Base-by-base conservation (phyloP, 2,329 filamentous ascomycete species). In the Epichloe bromicola region DNA sequence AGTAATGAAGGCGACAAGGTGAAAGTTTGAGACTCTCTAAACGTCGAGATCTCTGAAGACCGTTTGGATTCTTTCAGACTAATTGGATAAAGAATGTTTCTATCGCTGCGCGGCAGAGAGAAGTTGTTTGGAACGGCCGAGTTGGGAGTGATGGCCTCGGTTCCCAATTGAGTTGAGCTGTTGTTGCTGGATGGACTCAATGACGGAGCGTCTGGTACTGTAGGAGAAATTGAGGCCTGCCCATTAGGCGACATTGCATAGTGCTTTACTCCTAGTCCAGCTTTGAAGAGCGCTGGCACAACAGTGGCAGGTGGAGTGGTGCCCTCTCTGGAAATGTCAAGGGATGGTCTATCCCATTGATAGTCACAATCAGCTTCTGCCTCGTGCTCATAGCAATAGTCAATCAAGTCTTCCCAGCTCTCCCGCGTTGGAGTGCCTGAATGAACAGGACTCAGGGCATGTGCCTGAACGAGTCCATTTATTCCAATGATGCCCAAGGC, bases 301-400 rank as follows among this genome's bases (percentile, higher is more conserved):
- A 61, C 55, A 17, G 58, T 55, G 42, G 57, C 59, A 7, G 58
- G 55, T 15, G 60, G 59, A 10, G 56, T 51, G 43, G 49, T 43
- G 46, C 46, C 50, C 15, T 59, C 59, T 23, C 60, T 60, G 19
- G 58, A 53, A 15, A 57, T 60, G 46, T 81, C 78, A 49, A 76
- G 58, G 0, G 79, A 82, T 3, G 73, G 68, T 15, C 76, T 74
- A 52, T 81, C 78, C 80, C 80, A 84, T 43, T 80, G 75, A 57
- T 82, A 84, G 54, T 84, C 75, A 59, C 79, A 84, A 62, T 83
- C 72, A 7, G 80, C 81, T 61, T 85, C 82, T 12, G 75, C 79
- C 56, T 80, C 81, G 57, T 85, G 78, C 56, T 84, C 80, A 59
- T 85, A 85, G 60, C 79, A 83, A 63, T 83, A 85, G 60, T 85